Percentiles rank a stretch among this genome's conserved stretches.
phyloP scores from a whole-genome alignment of 768 basidiomycete genomes.

The Amanita fuliginea region DNA sequence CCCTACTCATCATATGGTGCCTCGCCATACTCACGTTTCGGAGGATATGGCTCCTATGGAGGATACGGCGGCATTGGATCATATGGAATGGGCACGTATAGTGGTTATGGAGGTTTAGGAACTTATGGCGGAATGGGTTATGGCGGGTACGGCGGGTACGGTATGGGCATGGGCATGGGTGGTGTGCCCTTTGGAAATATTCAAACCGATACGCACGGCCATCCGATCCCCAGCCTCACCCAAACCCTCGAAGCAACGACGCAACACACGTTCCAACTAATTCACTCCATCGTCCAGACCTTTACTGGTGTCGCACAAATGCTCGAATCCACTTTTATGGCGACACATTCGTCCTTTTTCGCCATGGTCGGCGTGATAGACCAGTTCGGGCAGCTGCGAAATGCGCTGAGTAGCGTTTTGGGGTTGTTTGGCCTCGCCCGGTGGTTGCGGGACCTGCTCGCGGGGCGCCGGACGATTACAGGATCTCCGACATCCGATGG shows the following conservation, averaged over 20 bases:
- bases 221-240: conserved; percentile 59
- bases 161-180: conserved; percentile 20
- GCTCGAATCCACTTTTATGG: conserved; percentile 96
- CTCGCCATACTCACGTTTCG: conserved; percentile 32
- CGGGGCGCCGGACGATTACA: conserved; percentile 20
- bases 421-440: conserved; percentile 84
- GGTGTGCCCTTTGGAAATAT: conserved; percentile 25
- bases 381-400: conserved; percentile 84
- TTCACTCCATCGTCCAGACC: conserved; percentile 93
- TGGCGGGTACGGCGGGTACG: conserved; percentile 33
- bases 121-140: conserved; percentile 30
- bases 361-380: conserved; percentile 96
- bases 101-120: conserved; percentile 26
- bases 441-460: conserved; percentile 67
- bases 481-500: conserved; percentile 13
- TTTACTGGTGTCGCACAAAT: conserved; percentile 94
- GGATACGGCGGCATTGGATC: conserved; percentile 16
- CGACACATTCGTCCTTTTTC: conserved; percentile 90
- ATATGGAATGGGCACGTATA: conserved; percentile 19
- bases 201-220: conserved; percentile 37
- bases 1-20: conserved; percentile 28
- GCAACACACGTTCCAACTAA: conserved; percentile 82
- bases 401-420: conserved; percentile 88
- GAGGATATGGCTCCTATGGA: conserved; percentile 17
- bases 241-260: conserved; percentile 87